Base-by-base conservation (phyloP, 202 grass and related monocot species). In the Sporobolus alterniflorus region DNA sequence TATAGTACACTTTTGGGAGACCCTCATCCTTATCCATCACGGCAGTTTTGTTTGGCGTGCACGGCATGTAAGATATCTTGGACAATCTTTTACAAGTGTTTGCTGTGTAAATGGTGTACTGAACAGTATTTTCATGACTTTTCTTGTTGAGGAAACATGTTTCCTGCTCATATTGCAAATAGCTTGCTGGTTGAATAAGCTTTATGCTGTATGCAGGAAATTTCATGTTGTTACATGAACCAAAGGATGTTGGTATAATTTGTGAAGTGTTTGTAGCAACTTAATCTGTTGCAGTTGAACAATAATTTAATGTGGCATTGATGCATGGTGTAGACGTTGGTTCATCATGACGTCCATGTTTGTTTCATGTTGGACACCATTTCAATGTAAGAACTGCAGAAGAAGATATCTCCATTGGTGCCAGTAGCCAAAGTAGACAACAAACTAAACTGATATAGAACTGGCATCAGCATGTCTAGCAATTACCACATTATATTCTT, bases 61-160 rank as follows among this genome's bases (percentile, higher is more conserved):
- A 86, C 46, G 71, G 52, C 55, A 76, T 77, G 71, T 22, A 71
- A 76, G 21, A 32, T 89, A 22, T 67, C 31, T 49, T 89, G 24
- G 71, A 77, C 25, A 77, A 73, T 17, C 13, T 70, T 59, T 73
- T 29, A 41, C 13, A 64, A 41, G 21, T 57, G 29, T 78, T 61
- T 74, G 20, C 48, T 26, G 29, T 29, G 0, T 55, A 34, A 83
- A 21, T 33, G 11, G 64, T 33, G 22, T 14, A 71, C 71, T 71
- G 64, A 26, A 64, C 46, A 81, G 55, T 32, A 30, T 17, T 81
- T 75, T 28, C 20, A 74, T 68, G 78, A 84, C 15, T 70, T 82
- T 14, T 71, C 56, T 34, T 71, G 26, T 40, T 74, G 66, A 82
- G 67, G 31, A 77, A 21, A 43, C 70, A 67, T 26, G 9, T 34